These are phyloP conservation scores for Chlorella vulgaris DNA, from an alignment of 139 green algal species.

Conservation along the genomic window DNA sequence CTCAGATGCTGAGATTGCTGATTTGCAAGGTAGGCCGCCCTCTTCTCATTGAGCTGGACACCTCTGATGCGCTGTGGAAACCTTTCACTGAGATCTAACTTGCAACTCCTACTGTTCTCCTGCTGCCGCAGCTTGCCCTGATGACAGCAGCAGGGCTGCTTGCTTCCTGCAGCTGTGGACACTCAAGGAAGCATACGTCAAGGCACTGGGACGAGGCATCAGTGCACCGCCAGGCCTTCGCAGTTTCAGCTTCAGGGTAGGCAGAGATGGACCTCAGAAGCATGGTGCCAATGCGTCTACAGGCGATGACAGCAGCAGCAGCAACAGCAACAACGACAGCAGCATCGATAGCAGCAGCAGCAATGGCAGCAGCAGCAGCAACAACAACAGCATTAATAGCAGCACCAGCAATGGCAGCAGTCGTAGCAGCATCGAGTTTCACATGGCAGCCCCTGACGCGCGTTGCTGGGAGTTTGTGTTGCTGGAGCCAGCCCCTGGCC, in stretches of 20 bases:
- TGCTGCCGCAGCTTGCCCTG: constrained; percentile 7
- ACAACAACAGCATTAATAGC: neutral
- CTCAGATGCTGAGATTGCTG: constrained; percentile 45
- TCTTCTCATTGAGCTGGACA: neutral
- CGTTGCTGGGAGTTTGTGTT: constrained; percentile 46
- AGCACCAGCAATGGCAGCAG: neutral
- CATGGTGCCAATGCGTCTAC: too few relatives aligned
- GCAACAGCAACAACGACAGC: neutral
- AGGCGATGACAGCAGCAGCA: neutral
- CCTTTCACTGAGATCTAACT: neutral
- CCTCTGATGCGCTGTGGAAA: neutral
- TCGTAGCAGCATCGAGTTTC: constrained; percentile 2
- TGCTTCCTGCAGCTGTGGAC: constrained; percentile 77
- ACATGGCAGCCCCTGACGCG: neutral
- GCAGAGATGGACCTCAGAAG: neutral
- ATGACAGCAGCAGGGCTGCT: neutral
- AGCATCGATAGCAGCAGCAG: neutral
- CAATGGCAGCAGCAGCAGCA: constrained; percentile 4
- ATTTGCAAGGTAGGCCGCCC: neutral
- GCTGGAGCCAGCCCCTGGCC: constrained; percentile 25
- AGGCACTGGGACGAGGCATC: constrained; percentile 77
- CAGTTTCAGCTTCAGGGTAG: constrained; percentile 58
- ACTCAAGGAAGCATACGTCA: constrained; percentile 83
- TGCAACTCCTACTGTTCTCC: neutral
- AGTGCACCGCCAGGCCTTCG: constrained; percentile 60